Evolutionary conservation across 495 filamentous ascomycete species (phyloP), one percentile per base, ranked within the genome.

Genomic region (Jackrogersella minutella): DNA sequence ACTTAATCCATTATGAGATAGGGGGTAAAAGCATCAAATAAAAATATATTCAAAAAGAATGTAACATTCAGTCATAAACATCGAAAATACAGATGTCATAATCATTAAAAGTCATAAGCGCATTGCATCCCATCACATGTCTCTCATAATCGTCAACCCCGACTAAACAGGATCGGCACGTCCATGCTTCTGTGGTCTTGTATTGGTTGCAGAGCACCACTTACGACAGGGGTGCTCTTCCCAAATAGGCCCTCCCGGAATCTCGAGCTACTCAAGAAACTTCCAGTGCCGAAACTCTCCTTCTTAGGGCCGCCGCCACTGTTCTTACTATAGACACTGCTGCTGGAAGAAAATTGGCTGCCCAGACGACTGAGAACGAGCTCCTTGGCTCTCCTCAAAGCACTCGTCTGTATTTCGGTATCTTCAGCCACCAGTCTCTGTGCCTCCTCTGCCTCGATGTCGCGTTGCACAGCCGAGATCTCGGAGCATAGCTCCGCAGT

Each of bases 161-260:
- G 77, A 73, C 79, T 83, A 57, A 84, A 83, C 67, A 85, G 78
- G 55, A 85, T 73, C 62, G 83, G 83, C 50, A 84, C 83, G 64
- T 77, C 78, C 68, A 82, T 62, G 44, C 78, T 77, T 50, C 74
- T 58, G 34, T 77, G 71, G 43, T 80, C 73, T 30, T 70, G 61
- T 16, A 62, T 8, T 1, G 47, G 10, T 9, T 55, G 52, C 55
- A 26, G 22, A 16, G 22, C 22, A n/a, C 46, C 51, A 17, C 64
- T 50, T 17, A 74, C 70, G n/a, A 62, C 70, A 5, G 67, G 67
- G 40, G 72, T 47, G 46, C 75, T 78, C 65, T 71, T 69, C 36
- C 79, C 79, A 58, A 80, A 81, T 34, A 81, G 26, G 5, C 78
- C 77, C 58, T 79, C 81, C 13, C 79, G 66, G 43, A 82, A 64